A percentile compares a stretch with the other conserved stretches of the same genome.
Evolutionary conservation across 495 filamentous ascomycete species (phyloP).

Genomic region (Annulohypoxylon maeteangense): DNA sequence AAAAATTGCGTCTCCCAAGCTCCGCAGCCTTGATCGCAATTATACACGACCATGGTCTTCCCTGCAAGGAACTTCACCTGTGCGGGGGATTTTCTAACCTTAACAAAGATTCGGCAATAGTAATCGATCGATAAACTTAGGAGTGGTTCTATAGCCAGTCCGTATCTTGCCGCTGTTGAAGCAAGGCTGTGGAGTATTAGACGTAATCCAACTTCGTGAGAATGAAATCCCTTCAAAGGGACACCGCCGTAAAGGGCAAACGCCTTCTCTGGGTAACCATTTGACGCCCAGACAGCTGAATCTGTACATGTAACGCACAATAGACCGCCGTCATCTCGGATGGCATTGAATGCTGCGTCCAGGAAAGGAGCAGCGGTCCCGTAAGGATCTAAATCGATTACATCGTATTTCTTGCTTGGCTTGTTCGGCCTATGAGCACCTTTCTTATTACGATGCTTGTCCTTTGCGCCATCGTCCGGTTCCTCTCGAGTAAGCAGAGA

Average conservation of each 20-base stretch:
- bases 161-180: slow-evolving; percentile 81
- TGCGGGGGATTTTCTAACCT: slow-evolving; percentile 77
- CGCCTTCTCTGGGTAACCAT: slow-evolving; percentile 91
- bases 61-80: slow-evolving; percentile 89
- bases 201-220: slow-evolving; percentile 89
- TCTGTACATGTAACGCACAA: slow-evolving; percentile 98
- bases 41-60: slow-evolving; percentile 93
- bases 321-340: slow-evolving; percentile 84
- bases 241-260: slow-evolving; percentile 91
- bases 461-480: slow-evolving; percentile 39
- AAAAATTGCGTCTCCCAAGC: slow-evolving; percentile 84
- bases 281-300: slow-evolving; percentile 91
- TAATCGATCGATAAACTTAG: slow-evolving; percentile 95
- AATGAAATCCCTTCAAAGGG: slow-evolving; percentile 82
- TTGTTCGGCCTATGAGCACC: slow-evolving; percentile 42
- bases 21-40: slow-evolving; percentile 88
- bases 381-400: slow-evolving; percentile 97
- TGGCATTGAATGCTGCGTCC: slow-evolving; percentile 85
- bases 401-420: slow-evolving; percentile 72
- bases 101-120: slow-evolving; percentile 91
- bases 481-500: slow-evolving; percentile 59
- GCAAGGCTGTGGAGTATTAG: slow-evolving; percentile 85
- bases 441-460: slow-evolving; percentile 37
- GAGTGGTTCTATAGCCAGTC: slow-evolving; percentile 89
- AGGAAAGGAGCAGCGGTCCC: slow-evolving; percentile 91